phyloP scores from a whole-genome alignment of 352 stramenopile species.

The Phytopythium ostracodes region DNA sequence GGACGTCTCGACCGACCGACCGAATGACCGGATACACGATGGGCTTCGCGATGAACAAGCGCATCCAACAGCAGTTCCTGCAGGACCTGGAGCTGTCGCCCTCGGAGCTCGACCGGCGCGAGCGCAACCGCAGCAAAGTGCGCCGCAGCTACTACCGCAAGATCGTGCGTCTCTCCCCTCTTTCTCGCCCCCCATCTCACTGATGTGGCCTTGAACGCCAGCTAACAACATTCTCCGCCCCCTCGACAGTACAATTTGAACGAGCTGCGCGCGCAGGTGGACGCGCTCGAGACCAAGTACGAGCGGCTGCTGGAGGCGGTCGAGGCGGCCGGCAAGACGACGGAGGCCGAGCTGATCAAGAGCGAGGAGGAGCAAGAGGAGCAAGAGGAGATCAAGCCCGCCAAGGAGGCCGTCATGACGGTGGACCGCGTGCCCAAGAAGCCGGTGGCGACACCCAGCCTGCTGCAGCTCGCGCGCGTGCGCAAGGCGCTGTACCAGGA shows the following conservation, averaged over 20 bases:
- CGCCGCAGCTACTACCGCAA: slow-evolving; percentile 53
- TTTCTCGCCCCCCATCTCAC: neutral
- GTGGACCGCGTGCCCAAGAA: neutral
- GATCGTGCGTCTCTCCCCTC: slow-evolving; percentile 25
- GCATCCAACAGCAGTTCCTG: slow-evolving; percentile 8
- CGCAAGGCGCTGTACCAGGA: slow-evolving; percentile 37
- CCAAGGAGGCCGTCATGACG: slow-evolving; percentile 7
- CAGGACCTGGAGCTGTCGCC: slow-evolving; percentile 22
- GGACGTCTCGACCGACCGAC: neutral
- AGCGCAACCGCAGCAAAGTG: slow-evolving; percentile 52
- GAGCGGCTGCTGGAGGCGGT: slow-evolving; percentile 31
- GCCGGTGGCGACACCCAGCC: slow-evolving; percentile 4
- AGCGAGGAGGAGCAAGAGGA: slow-evolving; percentile 7
- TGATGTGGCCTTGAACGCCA: neutral
- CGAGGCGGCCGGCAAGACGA: slow-evolving; percentile 13
- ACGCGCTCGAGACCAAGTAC: slow-evolving; percentile 40
- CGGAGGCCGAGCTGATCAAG: slow-evolving; percentile 11
- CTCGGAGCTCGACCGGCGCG: slow-evolving; percentile 34
- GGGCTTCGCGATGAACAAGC: slow-evolving; percentile 9
- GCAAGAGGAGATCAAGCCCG: slow-evolving; percentile 11
- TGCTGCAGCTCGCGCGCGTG: slow-evolving; percentile 29
- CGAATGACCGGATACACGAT: neutral
- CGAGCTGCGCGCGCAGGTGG: slow-evolving; percentile 39
- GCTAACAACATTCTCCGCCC: neutral
- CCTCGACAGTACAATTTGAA: slow-evolving; percentile 33